These are phyloP conservation scores for Pseudogymnoascus sp. DNA, from an alignment of 2,329 filamentous ascomycete genomes.

Conservation along the genomic window DNA sequence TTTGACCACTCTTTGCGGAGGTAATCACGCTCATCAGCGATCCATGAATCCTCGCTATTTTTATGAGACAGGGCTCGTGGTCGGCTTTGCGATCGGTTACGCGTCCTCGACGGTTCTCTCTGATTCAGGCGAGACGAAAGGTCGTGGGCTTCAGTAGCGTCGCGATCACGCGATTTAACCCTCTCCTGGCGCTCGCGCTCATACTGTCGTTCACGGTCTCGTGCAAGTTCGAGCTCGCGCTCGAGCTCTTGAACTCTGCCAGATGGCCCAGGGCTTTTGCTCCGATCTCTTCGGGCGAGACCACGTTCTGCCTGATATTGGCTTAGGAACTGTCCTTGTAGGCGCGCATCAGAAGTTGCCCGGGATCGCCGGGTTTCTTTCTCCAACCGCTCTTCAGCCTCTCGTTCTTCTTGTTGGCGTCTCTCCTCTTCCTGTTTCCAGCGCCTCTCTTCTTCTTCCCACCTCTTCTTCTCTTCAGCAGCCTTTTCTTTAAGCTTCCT, in stretches of 20 bases:
- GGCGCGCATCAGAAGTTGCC: slow-evolving; percentile 54
- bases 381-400: slow-evolving; percentile 58
- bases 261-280: slow-evolving; percentile 37
- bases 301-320: slow-evolving; percentile 73
- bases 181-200: slow-evolving; percentile 51
- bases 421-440: slow-evolving; percentile 73
- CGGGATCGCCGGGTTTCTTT: slow-evolving; percentile 58
- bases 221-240: slow-evolving; percentile 58
- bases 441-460: slow-evolving; percentile 68
- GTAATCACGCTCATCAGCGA: slow-evolving; percentile 45
- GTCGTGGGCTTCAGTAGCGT: slow-evolving; percentile 26
- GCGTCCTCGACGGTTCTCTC: slow-evolving; percentile 20
- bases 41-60: slow-evolving; percentile 38
- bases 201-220: slow-evolving; percentile 59
- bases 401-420: slow-evolving; percentile 63
- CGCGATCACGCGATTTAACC: slow-evolving; percentile 18
- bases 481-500: slow-evolving; percentile 50
- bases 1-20: slow-evolving; percentile 37
- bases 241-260: slow-evolving; percentile 75
- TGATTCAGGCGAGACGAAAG: slow-evolving; percentile 23
- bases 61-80: slow-evolving; percentile 23
- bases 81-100: slow-evolving; percentile 23
- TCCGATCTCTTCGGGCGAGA: slow-evolving; percentile 31
- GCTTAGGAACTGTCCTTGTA: slow-evolving; percentile 78
- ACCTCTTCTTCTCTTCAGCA: slow-evolving; percentile 62